Evolutionary conservation across 202 grass and related monocot genomes (phyloP), one percentile per base, ranked within the genome.

Genomic region (Digitaria exilis): DNA sequence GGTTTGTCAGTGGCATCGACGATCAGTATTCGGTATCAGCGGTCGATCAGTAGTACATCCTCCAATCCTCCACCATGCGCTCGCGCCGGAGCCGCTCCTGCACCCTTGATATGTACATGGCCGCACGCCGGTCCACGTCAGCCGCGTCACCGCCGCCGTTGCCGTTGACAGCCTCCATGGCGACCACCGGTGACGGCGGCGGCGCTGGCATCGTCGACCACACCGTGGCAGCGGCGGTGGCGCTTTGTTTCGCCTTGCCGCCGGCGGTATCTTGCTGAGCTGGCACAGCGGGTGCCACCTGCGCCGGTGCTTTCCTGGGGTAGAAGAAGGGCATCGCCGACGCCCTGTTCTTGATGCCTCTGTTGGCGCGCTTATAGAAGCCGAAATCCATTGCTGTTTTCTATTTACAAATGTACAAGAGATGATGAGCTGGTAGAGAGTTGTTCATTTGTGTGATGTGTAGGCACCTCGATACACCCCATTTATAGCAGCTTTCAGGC

Each of bases 101-200:
- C 88, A 82, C 88, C 78, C 73, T 86, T 6, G 78, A 82, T 78
- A 89, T 89, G 65, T 77, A 89, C 65, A 73, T 2, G 48, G 65
- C 48, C 4, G 88, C 83, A 2, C 49, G 78, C 14, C 24, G 73
- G 83, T 89, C 83, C 9, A 82, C 58, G 48, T 86, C 80, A 15
- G 43, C 37, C 1, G 37, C 19, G 32, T 87, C 85, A 14, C 49
- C n/a, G 24, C 52, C 66, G 48, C 3, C 35, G 28, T 7, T 5
- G 45, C 13, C 29, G 15, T 3, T 8, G 9, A 1, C 79, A 52
- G 0, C 75, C 68, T 78, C 76, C 51, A 68, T 45, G 42, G 76
- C 28, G 69, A 61, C 70, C 50, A 48, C 41, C 6, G n/a, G 4
- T 14, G 48, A 26, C 15, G 87, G 50, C 0, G 81, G 86, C 6